phyloP scores from a whole-genome alignment of 768 basidiomycete genomes.

The Hygrophorus pudorinus region DNA sequence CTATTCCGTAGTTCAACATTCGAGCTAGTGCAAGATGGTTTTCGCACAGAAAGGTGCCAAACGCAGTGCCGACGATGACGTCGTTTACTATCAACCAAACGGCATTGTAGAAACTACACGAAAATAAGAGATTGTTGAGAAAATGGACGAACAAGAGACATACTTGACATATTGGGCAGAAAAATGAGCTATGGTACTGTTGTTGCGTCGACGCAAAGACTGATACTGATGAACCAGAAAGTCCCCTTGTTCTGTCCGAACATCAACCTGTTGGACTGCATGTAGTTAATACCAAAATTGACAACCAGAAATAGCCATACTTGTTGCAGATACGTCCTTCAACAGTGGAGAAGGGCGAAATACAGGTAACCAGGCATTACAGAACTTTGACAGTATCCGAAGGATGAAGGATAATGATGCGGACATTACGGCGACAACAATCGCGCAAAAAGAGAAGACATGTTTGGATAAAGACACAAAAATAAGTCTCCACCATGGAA shows the following conservation, averaged over 20 bases:
- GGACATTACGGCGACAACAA: not conserved
- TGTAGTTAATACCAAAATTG: not conserved
- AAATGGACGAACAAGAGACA: constrained; percentile 9
- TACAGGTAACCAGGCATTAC: constrained; percentile 8
- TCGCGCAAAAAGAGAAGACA: not conserved
- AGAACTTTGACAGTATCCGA: constrained; percentile 2
- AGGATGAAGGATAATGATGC: not conserved
- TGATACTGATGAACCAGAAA: constrained; percentile 35
- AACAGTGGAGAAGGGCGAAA: constrained; percentile 14
- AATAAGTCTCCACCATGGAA: not conserved
- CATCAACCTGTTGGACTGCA: constrained; percentile 52
- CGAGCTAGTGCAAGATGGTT: constrained; percentile 42
- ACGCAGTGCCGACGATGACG: constrained; percentile 68
- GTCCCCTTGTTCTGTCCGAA: constrained; percentile 40
- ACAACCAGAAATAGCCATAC: constrained; percentile 15
- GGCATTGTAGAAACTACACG: constrained; percentile 73
- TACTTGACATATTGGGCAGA: constrained; percentile 64
- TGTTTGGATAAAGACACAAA: not conserved
- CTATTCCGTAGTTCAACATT: constrained; percentile 23
- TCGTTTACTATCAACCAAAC: constrained; percentile 92
- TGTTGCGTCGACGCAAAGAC: constrained; percentile 25
- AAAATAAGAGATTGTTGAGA: not conserved
- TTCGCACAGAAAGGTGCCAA: constrained; percentile 62
- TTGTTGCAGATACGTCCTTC: constrained; percentile 34
- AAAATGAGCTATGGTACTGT: constrained; percentile 27